Conservation (phyloP, 2,329 filamentous ascomycete genomes). For the Apiospora marii region DNA sequence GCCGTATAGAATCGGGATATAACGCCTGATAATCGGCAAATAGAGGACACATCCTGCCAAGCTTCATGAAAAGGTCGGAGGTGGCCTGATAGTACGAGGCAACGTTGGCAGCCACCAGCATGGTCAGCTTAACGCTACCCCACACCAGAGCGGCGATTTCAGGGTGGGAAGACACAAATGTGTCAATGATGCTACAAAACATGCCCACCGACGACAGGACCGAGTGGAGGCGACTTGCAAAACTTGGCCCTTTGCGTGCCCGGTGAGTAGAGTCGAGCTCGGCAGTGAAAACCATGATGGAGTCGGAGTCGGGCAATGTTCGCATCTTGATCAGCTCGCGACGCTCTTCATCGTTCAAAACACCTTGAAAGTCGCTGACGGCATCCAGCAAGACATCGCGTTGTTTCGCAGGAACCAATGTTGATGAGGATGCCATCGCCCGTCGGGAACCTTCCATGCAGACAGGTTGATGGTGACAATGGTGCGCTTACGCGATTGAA, state of each 20-base stretch:
- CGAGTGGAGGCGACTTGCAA: constrained; percentile 40
- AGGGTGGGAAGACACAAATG: constrained; percentile 47
- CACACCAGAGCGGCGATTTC: constrained; percentile 50
- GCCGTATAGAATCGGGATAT: constrained; percentile 42
- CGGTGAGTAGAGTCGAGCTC: constrained; percentile 38
- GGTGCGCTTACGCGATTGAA: too few relatives aligned
- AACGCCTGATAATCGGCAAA: constrained; percentile 47
- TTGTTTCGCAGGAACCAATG: not conserved
- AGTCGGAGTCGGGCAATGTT: constrained; percentile 37
- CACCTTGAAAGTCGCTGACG: not conserved
- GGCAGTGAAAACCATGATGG: constrained; percentile 46
- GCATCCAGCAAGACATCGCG: not conserved
- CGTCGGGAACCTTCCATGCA: not conserved
- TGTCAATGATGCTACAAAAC: constrained; percentile 47
- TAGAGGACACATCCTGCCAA: constrained; percentile 45
- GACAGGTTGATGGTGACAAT: too few relatives aligned
- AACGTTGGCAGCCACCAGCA: constrained; percentile 46
- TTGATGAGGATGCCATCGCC: not conserved
- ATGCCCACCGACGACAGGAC: constrained; percentile 47
- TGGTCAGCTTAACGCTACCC: constrained; percentile 52
- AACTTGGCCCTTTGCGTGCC: constrained; percentile 33
- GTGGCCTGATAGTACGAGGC: constrained; percentile 50
- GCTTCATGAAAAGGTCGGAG: constrained; percentile 45
- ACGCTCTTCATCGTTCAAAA: not conserved
- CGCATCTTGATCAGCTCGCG: not conserved